A percentile compares a stretch with the other conserved stretches of the same genome.
Conservation (phyloP, 192 early-diverging fungal genomes). For the Powellomyces hirtus region DNA sequence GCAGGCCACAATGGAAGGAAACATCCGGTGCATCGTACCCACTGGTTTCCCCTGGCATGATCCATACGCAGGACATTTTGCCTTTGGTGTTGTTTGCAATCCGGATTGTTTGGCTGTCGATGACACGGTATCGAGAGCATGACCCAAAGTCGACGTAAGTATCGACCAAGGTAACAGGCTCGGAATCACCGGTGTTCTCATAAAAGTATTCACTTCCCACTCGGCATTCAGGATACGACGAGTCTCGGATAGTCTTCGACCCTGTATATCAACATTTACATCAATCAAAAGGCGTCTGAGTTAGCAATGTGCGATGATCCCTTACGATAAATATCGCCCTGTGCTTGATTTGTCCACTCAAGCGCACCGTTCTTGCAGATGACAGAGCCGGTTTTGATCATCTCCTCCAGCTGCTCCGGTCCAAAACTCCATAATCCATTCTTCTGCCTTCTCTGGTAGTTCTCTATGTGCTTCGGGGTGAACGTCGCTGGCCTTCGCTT, state of each 20-base stretch:
- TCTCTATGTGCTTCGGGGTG: conserved; percentile 39
- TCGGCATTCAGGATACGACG: conserved; percentile 38
- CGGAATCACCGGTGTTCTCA: conserved; percentile 35
- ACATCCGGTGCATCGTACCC: not conserved
- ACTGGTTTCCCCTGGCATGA: conserved; percentile 37
- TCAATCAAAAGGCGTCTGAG: not conserved
- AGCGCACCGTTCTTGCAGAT: conserved; percentile 35
- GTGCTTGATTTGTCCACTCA: conserved; percentile 23
- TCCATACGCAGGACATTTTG: conserved; percentile 59
- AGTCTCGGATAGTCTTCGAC: conserved; percentile 28
- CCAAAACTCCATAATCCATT: conserved; percentile 54
- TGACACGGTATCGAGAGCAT: conserved; percentile 51
- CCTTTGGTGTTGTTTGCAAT: conserved; percentile 54
- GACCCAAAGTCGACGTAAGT: conserved; percentile 55
- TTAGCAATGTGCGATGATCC: not conserved
- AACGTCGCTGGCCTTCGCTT: conserved; percentile 57
- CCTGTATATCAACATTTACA: too few species aligned
- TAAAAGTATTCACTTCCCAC: conserved; percentile 53
- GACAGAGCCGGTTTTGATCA: conserved; percentile 43
- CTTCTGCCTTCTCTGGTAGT: conserved; percentile 41
- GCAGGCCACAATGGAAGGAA: not conserved
- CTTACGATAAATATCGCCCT: conserved; percentile 6
- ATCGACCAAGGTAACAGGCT: conserved; percentile 45
- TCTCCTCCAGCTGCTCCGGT: conserved; percentile 61
- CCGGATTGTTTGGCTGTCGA: conserved; percentile 44